phyloP scores from a whole-genome alignment of 495 filamentous ascomycete species.

The Neurospora intermedia region DNA sequence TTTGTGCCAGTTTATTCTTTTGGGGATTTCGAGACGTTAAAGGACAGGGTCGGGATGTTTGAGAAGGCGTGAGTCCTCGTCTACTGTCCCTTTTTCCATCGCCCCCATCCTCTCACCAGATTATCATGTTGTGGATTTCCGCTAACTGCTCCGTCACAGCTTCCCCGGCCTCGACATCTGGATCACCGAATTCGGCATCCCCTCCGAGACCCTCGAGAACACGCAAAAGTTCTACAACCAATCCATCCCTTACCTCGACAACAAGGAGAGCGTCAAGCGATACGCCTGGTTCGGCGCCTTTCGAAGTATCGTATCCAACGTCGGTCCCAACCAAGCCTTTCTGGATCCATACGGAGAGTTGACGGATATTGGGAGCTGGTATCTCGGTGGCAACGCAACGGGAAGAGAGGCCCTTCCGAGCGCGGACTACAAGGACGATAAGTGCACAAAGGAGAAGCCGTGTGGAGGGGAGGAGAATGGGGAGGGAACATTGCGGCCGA shows the following conservation, averaged over 20 bases:
- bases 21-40: constrained; percentile 46
- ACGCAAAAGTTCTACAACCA: constrained; percentile 49
- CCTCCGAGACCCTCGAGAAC: constrained; percentile 28
- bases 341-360: constrained; percentile 40
- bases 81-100: too few species aligned
- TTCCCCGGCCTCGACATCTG: constrained; percentile 43
- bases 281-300: constrained; percentile 60
- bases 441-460: background rate
- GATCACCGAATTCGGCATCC: constrained; percentile 48
- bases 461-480: background rate
- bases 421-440: background rate
- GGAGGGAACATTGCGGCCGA: background rate
- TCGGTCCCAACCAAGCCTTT: constrained; percentile 48
- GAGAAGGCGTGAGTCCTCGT: constrained; percentile 15
- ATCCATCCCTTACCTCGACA: constrained; percentile 41
- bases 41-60: constrained; percentile 25
- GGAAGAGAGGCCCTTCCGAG: constrained; percentile 14
- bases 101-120: background rate
- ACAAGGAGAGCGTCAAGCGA: constrained; percentile 33
- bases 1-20: constrained; percentile 61
- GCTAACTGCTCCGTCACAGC: background rate
- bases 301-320: constrained; percentile 43
- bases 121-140: too few species aligned
- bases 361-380: constrained; percentile 53
- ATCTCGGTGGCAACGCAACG: constrained; percentile 41